phyloP scores from a whole-genome alignment of 441 rosid genomes.

The Erodium texanum region DNA sequence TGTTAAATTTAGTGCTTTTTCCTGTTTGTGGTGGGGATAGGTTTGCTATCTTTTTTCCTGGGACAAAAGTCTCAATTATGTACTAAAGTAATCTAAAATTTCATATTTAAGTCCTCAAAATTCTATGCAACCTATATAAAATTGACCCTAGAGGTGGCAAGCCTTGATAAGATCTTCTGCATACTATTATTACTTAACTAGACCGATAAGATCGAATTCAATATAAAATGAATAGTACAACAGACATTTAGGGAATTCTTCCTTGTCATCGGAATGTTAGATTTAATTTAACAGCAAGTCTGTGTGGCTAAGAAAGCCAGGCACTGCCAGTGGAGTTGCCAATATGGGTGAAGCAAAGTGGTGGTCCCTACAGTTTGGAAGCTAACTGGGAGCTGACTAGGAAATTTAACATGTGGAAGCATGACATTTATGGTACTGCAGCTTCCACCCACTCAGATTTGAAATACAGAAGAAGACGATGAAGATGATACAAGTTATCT shows the following conservation, averaged over 20 bases:
- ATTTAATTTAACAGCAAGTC: not conserved
- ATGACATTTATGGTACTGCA: not conserved
- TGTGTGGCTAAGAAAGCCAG: not conserved
- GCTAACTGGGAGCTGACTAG: not conserved
- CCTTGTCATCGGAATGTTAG: not conserved
- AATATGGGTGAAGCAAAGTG: not conserved
- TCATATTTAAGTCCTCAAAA: not conserved
- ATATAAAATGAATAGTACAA: not conserved
- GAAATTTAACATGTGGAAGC: not conserved
- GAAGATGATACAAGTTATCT: not conserved
- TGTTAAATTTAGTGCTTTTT: not conserved
- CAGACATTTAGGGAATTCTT: not conserved
- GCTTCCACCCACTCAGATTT: conserved; percentile 3
- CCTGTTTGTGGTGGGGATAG: not conserved
- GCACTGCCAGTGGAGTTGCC: conserved; percentile 1
- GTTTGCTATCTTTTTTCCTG: not conserved
- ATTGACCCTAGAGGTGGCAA: too few species aligned
- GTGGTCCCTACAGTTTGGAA: not conserved
- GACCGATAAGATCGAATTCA: not conserved
- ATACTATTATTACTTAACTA: not conserved
- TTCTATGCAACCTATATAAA: not conserved
- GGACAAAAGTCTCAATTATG: not conserved
- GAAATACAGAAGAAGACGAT: not conserved
- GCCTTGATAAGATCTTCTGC: not conserved
- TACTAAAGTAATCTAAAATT: not conserved